Evolutionary conservation across 768 basidiomycete species (phyloP).

Genomic region (Cystofilobasidium bisporidii): DNA sequence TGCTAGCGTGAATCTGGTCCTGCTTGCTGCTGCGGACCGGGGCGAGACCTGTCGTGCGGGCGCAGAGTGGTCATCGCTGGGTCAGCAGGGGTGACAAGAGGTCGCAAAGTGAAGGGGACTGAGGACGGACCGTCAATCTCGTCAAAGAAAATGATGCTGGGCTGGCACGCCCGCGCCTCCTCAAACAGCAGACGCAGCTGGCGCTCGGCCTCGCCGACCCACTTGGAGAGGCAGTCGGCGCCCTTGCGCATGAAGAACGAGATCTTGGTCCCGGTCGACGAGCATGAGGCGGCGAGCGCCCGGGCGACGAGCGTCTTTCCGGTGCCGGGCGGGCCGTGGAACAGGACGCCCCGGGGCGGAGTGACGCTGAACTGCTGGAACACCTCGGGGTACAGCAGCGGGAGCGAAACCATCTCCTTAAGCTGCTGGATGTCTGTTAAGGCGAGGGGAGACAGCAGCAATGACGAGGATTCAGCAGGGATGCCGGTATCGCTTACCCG

Average conservation of each 20-base stretch:
- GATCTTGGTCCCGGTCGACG: conserved; percentile 74
- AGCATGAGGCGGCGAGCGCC: conserved; percentile 85
- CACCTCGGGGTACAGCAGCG: conserved; percentile 89
- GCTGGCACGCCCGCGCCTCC: conserved; percentile 83
- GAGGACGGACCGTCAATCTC: conserved; percentile 90
- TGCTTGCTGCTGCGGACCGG: conserved; percentile 98
- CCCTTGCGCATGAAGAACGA: conserved; percentile 99
- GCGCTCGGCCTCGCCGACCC: conserved; percentile 98
- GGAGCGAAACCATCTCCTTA: conserved; percentile 97
- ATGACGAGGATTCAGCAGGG: no score
- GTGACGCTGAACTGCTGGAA: conserved; percentile 89
- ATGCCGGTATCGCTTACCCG: no score
- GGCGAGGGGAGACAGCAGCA: neutral
- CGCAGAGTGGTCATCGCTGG: no score
- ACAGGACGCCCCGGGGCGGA: conserved; percentile 89
- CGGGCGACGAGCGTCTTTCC: conserved; percentile 91
- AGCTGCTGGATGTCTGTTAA: conserved; percentile 77
- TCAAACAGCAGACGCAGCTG: conserved; percentile 91
- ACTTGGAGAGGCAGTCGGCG: conserved; percentile 93
- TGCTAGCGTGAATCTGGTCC: conserved; percentile 96
- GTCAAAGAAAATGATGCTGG: conserved; percentile 98
- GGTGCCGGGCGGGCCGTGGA: conserved; percentile 98
- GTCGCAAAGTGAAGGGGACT: no score
- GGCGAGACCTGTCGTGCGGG: conserved; percentile 56
- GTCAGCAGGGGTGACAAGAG: no score